A percentile compares a stretch with the other conserved stretches of the same genome.
Evolutionary conservation across 495 filamentous ascomycete genomes (phyloP).

Genomic region (Podospora australis): DNA sequence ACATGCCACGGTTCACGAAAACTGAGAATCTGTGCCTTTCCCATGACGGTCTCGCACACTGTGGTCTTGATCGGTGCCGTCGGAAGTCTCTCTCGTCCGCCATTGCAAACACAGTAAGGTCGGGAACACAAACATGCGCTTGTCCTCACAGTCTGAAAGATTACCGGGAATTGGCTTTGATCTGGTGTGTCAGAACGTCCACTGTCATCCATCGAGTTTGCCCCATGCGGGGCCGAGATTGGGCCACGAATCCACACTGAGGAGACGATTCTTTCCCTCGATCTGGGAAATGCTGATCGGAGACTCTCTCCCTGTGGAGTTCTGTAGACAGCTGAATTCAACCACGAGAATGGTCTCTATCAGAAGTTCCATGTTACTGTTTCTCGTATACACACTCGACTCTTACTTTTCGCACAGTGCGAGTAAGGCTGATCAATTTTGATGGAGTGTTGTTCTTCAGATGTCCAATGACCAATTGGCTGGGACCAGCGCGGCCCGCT

Average conservation of each 20-base stretch:
- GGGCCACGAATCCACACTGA: background rate
- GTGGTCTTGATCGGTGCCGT: background rate
- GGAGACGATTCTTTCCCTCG: background rate
- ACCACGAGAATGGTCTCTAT: background rate
- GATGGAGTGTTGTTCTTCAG: background rate
- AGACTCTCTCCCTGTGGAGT: background rate
- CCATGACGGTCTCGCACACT: background rate
- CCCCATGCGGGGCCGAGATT: background rate
- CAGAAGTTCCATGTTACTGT: background rate
- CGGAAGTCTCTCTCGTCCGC: background rate
- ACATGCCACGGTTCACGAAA: background rate
- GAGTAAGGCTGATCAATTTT: background rate
- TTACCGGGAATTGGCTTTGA: too few relatives aligned
- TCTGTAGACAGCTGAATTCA: background rate
- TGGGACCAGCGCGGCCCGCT: slow-evolving; percentile 1
- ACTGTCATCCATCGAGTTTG: too few relatives aligned
- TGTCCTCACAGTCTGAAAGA: background rate
- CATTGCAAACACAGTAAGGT: background rate
- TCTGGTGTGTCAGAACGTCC: background rate
- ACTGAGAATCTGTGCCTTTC: background rate
- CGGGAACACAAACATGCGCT: background rate
- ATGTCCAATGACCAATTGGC: slow-evolving; percentile 10
- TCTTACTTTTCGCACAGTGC: background rate
- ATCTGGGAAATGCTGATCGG: background rate
- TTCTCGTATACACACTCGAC: background rate